Base-by-base conservation (phyloP, 2,329 filamentous ascomycete species). In the Curvularia sp. region DNA sequence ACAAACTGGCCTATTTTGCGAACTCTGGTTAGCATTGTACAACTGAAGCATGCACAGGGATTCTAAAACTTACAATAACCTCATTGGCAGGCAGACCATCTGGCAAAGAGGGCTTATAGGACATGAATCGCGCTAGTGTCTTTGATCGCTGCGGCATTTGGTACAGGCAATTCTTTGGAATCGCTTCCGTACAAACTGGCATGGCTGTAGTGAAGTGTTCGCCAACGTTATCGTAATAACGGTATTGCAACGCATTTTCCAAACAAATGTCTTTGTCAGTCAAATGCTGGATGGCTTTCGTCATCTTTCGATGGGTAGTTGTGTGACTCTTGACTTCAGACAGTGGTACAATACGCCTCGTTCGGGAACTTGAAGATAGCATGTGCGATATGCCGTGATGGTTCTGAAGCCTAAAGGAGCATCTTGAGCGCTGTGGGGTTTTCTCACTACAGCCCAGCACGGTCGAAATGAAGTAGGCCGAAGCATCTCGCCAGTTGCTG, bases 401-500 rank as follows among this genome's bases (percentile, higher is more conserved):
- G 10, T 28, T 28, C 3, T 55, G 4, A 6, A 75, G 69, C 5
- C 39, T 63, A 49, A 63, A 67, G 2, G 13, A 39, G 9, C 4
- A 13, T 26, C 30, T 48, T 1, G 64, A 50, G 41, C 15, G 12
- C 5, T 4, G 9, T 5, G 18, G 7, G 0, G 22, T 15, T 1
- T 30, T 42, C 4, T 49, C 46, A 8, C 41, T 28, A 33, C 53
- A 68, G 0, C 63, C 57, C 0, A 86, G 66, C 0, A 84, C 73
- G 8, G 79, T 64, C 0, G 69, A 57, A 0, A 83, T 60, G 1
- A 87, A 30, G 48, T 75, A 81, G 0, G 77, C 56, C 0, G 82
- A 84, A 1, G 68, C 61, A 55, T 86, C 81, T 15, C 85, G 75
- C 85, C 85, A 88, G 1, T 63, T 47, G 0, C 66, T 66, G 33